phyloP scores from a whole-genome alignment of 768 basidiomycete species.

The Amanita brunnescens region DNA sequence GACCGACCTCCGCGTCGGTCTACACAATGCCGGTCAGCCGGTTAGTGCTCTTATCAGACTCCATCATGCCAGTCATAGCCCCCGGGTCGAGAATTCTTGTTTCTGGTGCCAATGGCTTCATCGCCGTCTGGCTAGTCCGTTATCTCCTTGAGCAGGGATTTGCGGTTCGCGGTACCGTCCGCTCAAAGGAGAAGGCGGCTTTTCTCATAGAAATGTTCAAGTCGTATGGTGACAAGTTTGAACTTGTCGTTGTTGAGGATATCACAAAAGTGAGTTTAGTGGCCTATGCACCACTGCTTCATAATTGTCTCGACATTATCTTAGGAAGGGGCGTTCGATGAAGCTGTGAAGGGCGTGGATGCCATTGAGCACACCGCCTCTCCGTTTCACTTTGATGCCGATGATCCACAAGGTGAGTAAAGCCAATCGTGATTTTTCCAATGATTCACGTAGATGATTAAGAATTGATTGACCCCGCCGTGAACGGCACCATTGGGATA shows the following conservation, averaged over 20 bases:
- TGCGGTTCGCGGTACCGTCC: constrained; percentile 56
- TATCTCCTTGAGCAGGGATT: constrained; percentile 54
- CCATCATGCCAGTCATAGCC: constrained; percentile 21
- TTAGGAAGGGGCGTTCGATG: constrained; percentile 68
- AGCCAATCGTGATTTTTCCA: background rate
- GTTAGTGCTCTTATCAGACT: no score
- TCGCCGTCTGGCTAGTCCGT: constrained; percentile 51
- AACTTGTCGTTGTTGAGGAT: constrained; percentile 61
- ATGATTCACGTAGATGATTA: background rate
- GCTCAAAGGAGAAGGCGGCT: constrained; percentile 49
- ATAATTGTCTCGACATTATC: background rate
- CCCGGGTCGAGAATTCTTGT: constrained; percentile 36
- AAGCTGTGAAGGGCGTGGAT: constrained; percentile 68
- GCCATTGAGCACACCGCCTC: constrained; percentile 66
- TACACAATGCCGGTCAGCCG: no score
- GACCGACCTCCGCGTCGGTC: no score
- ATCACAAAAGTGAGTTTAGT: constrained; percentile 33
- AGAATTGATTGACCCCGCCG: constrained; percentile 65
- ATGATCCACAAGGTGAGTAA: constrained; percentile 30
- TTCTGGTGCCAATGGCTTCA: constrained; percentile 51
- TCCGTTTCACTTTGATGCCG: constrained; percentile 40
- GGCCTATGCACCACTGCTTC: background rate
- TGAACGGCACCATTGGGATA: constrained; percentile 59
- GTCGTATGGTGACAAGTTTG: constrained; percentile 47
- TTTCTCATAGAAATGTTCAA: constrained; percentile 48